A percentile compares a stretch with the other conserved stretches of the same genome.
phyloP scores from a whole-genome alignment of 2,329 filamentous ascomycete species.

The Anthostomella pinea region DNA sequence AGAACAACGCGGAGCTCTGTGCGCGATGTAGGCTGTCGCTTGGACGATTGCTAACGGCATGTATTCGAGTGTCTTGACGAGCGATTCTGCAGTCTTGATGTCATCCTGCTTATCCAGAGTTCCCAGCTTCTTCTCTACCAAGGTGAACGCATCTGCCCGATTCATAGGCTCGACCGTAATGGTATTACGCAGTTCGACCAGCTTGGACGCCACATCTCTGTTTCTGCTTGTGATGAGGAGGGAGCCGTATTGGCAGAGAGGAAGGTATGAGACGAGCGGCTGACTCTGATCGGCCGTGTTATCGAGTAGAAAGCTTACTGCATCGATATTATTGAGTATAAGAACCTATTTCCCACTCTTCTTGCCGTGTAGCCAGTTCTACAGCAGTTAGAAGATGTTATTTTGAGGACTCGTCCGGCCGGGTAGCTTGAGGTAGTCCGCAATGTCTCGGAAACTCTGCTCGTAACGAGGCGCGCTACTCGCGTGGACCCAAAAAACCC shows the following conservation, averaged over 20 bases:
- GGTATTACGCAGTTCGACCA: constrained; percentile 17
- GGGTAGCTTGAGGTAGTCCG: constrained; percentile 25
- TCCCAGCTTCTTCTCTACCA: constrained; percentile 3
- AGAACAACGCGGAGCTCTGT: constrained; percentile 26
- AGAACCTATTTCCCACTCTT: constrained; percentile 29
- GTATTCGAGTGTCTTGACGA: constrained; percentile 28
- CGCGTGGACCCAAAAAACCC: constrained; percentile 36
- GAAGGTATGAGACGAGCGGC: constrained; percentile 25
- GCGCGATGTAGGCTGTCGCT: constrained; percentile 33
- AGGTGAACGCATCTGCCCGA: constrained; percentile 2
- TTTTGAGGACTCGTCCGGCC: constrained; percentile 22
- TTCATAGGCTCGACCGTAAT: constrained; percentile 9
- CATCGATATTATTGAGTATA: constrained; percentile 23
- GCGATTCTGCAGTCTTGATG: constrained; percentile 13
- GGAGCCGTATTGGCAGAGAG: constrained; percentile 28
- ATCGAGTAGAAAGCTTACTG: constrained; percentile 3
- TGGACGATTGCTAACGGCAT: constrained; percentile 36
- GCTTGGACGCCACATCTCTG: constrained; percentile 10
- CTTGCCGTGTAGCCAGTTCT: constrained; percentile 31
- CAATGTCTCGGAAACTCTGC: constrained; percentile 33
- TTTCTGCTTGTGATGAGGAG: constrained; percentile 29
- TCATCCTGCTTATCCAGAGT: constrained; percentile 9
- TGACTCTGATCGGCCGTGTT: neutral
- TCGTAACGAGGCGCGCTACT: constrained; percentile 29
- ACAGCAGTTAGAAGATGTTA: constrained; percentile 26